phyloP scores from a whole-genome alignment of 805 yeast genomes.

The Candida qinlingensis region DNA sequence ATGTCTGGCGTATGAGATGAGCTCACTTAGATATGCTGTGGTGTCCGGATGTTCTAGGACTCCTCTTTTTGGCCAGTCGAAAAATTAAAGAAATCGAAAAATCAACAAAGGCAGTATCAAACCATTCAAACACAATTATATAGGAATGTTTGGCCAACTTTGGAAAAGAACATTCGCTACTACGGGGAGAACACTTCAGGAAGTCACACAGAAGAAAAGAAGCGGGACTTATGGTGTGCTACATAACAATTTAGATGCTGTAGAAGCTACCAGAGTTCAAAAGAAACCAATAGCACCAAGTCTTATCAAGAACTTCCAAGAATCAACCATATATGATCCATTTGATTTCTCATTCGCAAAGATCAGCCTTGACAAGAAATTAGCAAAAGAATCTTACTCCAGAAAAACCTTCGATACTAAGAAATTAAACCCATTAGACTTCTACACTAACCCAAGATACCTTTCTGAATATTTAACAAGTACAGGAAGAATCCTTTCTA shows the following conservation, averaged over 20 bases:
- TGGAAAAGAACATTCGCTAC: conserved; percentile 1
- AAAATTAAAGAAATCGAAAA: background rate
- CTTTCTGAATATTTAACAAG: conserved; percentile 60
- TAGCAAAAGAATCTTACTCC: conserved; percentile 18
- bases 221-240: background rate
- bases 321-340: conserved; percentile 66
- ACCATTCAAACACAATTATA: too few relatives aligned
- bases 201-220: background rate
- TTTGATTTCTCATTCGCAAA: conserved; percentile 69
- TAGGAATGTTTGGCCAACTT: background rate
- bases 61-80: background rate
- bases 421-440: conserved; percentile 62
- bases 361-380: conserved; percentile 43
- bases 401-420: conserved; percentile 34
- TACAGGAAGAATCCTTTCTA: conserved; percentile 73
- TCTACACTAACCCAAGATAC: conserved; percentile 66
- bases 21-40: background rate
- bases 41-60: background rate
- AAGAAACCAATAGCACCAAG: conserved; percentile 2
- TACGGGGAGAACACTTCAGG: background rate
- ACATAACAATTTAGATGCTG: background rate
- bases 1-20: too few relatives aligned
- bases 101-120: too few relatives aligned
- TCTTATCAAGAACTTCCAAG: conserved; percentile 43
- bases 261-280: background rate